Conservation (phyloP, 306 rosid genomes). For the Ziziphus jujuba region DNA sequence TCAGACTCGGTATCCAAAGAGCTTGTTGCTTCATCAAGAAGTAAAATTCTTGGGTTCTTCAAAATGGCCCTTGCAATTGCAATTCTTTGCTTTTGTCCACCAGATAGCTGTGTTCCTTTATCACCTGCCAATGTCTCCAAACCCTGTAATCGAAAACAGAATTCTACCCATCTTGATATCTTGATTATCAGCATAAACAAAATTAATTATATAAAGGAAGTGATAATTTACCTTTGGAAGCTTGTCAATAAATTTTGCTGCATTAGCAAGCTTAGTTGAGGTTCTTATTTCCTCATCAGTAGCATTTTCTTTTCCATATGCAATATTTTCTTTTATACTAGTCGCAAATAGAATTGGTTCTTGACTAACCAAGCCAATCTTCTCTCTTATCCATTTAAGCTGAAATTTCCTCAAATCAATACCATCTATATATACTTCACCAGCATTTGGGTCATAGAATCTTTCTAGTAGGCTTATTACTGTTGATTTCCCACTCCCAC, state of each 20-base stretch:
- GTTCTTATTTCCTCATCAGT: conserved; percentile 59
- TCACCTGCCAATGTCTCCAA: conserved; percentile 81
- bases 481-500: conserved; percentile 96
- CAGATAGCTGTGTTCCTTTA: conserved; percentile 88
- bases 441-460: conserved; percentile 85
- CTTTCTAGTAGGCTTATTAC: conserved; percentile 75
- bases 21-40: conserved; percentile 95
- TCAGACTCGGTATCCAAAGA: conserved; percentile 91
- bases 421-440: conserved; percentile 78
- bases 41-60: conserved; percentile 84
- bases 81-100: conserved; percentile 96
- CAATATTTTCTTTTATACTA: conserved; percentile 65
- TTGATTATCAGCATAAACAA: background rate
- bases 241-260: conserved; percentile 77
- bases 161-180: too few relatives aligned
- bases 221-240: conserved; percentile 50
- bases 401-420: conserved; percentile 54
- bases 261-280: conserved; percentile 78
- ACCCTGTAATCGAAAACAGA: conserved; percentile 50
- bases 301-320: conserved; percentile 82
- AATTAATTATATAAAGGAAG: too few relatives aligned
- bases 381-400: conserved; percentile 71
- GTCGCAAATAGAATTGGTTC: conserved; percentile 74
- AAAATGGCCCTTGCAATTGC: conserved; percentile 94
- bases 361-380: conserved; percentile 82